Evolutionary conservation across 1,284 basidiomycete genomes (phyloP).

Genomic region (Thelephora terrestris): DNA sequence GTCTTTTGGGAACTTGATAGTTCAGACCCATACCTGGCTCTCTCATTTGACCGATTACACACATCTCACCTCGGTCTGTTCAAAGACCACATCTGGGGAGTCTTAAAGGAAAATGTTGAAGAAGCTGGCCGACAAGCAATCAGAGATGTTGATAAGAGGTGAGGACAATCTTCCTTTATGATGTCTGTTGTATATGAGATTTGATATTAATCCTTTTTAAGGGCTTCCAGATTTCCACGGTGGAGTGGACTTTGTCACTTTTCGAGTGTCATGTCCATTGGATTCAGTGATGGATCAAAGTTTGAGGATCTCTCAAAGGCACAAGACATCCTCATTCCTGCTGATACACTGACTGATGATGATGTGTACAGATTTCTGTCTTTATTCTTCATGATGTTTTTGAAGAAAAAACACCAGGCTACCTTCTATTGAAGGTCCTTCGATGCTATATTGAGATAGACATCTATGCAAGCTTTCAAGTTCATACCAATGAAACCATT

Average conservation of each 20-base stretch:
- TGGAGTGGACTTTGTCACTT: conserved; percentile 31
- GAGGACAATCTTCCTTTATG: neutral
- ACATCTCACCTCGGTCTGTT: conserved; percentile 24
- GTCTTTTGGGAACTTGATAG: too few species aligned
- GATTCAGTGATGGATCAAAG: conserved; percentile 28
- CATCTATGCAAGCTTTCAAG: conserved; percentile 20
- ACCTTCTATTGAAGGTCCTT: conserved; percentile 18
- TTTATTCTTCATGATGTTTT: conserved; percentile 23
- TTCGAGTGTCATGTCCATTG: conserved; percentile 17
- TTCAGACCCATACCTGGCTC: conserved; percentile 21
- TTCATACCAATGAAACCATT: conserved; percentile 25
- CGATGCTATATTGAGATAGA: conserved; percentile 22
- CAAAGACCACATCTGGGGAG: conserved; percentile 20
- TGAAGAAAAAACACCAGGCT: conserved; percentile 8
- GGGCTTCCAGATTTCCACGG: conserved; percentile 17
- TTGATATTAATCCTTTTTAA: neutral
- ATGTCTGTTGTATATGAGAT: too few species aligned
- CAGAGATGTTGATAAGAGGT: conserved; percentile 2
- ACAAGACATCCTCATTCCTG: conserved; percentile 8
- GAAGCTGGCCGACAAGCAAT: conserved; percentile 1
- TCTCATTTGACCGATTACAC: conserved; percentile 30
- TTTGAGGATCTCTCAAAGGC: conserved; percentile 30
- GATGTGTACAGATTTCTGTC: conserved; percentile 15
- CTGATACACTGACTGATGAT: neutral
- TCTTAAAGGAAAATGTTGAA: conserved; percentile 14